Base-by-base conservation (phyloP, 2,329 filamentous ascomycete species). In the Arthrobotrys megalospora region DNA sequence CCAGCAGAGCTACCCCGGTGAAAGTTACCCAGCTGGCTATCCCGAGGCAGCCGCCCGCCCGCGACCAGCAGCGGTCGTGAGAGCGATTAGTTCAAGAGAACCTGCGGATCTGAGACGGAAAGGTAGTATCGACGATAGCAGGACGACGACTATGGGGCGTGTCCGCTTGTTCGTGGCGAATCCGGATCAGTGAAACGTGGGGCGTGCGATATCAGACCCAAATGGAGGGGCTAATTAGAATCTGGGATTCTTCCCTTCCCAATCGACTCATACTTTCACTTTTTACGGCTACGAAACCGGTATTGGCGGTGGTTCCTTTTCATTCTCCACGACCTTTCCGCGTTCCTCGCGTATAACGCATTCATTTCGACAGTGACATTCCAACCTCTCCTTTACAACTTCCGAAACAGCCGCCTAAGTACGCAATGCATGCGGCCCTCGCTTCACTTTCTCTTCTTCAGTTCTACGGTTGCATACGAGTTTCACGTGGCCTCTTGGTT, bases 141-240 rank as follows among this genome's bases (percentile, higher is more conserved):
- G 96, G 83, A 86, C 85, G 71, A 86, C 85, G 76, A 90, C 89
- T 19, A 82, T 85, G 82, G 84, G 84, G 50, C 88, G 89, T 32
- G 90, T 90, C 60, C 89, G 93, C 79, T 87, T 96, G 75, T 96
- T 92, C 84, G 94, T 96, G 82, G 93, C 93, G 81, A 96, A 96
- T 84, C 93, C 93, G 16, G 93, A 96, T 55, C 75, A 78, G 67
- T 77, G 41, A 58, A 89, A 85, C 86, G 76, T 38, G 68, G 55
- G 48, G 41, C 38, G 32, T 34, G 32, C 21, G 16, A 43, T 62
- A 53, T 11, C 21, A 28, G 5, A 28, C 24, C 38, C 14, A 2
- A 48, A 19, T 24, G 58, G 58, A 41, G 19, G 55, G 36, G 19
- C 11, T 10, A 60, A 24, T 41, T 41, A 43, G 55, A 60, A 60